phyloP scores from a whole-genome alignment of 2,329 filamentous ascomycete species.

The Alternaria postmessia region DNA sequence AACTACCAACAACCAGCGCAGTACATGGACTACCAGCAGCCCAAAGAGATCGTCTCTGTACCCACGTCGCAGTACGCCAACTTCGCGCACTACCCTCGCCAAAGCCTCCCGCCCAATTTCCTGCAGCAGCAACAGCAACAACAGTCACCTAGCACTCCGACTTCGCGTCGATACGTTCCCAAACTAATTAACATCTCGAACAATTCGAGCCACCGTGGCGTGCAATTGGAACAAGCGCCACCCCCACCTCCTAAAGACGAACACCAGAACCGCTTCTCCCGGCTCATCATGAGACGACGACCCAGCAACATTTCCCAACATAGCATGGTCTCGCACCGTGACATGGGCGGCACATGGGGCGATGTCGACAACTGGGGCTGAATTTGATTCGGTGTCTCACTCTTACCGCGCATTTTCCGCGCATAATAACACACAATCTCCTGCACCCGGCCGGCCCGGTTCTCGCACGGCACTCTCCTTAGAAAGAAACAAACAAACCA shows the following conservation, averaged over 20 bases:
- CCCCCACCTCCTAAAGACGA: conserved; percentile 49
- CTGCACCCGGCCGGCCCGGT: conserved; percentile 39
- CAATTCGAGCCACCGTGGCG: conserved; percentile 34
- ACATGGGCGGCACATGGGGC: conserved; percentile 44
- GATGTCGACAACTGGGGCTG: conserved; percentile 48
- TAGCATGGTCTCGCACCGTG: conserved; percentile 41
- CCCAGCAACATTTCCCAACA: conserved; percentile 51
- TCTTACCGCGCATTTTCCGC: not conserved
- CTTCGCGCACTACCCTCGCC: conserved; percentile 45
- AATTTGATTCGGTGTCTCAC: conserved; percentile 6
- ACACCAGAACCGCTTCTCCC: conserved; percentile 44
- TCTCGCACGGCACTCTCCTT: conserved; percentile 34
- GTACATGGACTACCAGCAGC: conserved; percentile 43
- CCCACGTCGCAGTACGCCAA: conserved; percentile 47
- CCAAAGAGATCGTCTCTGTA: conserved; percentile 44
- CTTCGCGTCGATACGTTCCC: conserved; percentile 43
- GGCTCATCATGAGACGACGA: conserved; percentile 46
- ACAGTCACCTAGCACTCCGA: conserved; percentile 18
- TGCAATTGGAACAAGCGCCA: conserved; percentile 43
- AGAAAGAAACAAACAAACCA: conserved; percentile 24
- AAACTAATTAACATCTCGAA: conserved; percentile 47
- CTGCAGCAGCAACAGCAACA: conserved; percentile 23
- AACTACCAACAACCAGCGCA: conserved; percentile 41
- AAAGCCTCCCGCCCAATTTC: conserved; percentile 49
- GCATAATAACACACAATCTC: conserved; percentile 2